phyloP scores from a whole-genome alignment of 306 rosid species.

The Cicer chorassanicum region DNA sequence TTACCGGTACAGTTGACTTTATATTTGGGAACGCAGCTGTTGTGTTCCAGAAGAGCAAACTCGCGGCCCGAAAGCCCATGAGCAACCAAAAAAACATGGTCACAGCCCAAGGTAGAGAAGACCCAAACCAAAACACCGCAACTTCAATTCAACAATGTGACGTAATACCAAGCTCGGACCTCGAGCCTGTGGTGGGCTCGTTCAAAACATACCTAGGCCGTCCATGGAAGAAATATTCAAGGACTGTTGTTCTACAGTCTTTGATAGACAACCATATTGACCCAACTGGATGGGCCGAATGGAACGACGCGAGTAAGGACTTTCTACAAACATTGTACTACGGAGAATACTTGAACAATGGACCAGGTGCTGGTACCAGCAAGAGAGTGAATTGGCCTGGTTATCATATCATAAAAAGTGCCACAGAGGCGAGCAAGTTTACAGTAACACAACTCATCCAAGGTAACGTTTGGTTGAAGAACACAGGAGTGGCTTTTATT shows the following conservation, averaged over 20 bases:
- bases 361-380: conserved; percentile 65
- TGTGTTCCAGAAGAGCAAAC: conserved; percentile 64
- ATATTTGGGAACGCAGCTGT: conserved; percentile 73
- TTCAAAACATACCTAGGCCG: conserved; percentile 63
- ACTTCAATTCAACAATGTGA: conserved; percentile 67
- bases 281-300: conserved; percentile 68
- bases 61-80: conserved; percentile 65
- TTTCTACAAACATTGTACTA: conserved; percentile 61
- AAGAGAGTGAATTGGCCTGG: conserved; percentile 77
- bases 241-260: conserved; percentile 73
- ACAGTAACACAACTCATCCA: conserved; percentile 68
- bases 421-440: conserved; percentile 56
- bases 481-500: conserved; percentile 57
- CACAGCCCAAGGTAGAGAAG: conserved; percentile 71
- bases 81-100: conserved; percentile 68
- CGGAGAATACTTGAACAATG: conserved; percentile 67
- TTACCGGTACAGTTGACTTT: conserved; percentile 76
- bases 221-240: conserved; percentile 71
- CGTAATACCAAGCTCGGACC: conserved; percentile 57
- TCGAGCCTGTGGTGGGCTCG: conserved; percentile 53
- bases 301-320: conserved; percentile 41
- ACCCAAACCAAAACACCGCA: conserved; percentile 70
- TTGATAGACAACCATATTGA: conserved; percentile 50
- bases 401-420: conserved; percentile 53
- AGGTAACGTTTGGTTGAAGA: conserved; percentile 67